Evolutionary conservation across 2,329 filamentous ascomycete genomes (phyloP).

Genomic region (Pseudogymnoascus sp.): DNA sequence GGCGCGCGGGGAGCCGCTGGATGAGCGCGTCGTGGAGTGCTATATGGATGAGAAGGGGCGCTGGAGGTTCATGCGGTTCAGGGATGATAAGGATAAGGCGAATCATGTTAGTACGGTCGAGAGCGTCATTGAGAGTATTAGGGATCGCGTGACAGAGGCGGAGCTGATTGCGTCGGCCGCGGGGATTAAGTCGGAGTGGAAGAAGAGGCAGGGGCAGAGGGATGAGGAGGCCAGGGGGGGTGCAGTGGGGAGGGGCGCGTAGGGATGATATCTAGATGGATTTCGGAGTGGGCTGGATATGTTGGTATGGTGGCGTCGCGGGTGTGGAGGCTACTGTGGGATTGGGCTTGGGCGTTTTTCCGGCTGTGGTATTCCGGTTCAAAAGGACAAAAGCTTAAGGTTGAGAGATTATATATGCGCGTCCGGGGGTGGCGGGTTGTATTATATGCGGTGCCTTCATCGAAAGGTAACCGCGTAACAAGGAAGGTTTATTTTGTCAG

Average conservation of each 20-base stretch:
- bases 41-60: conserved; percentile 64
- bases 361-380: not conserved
- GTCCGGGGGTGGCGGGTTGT: not conserved
- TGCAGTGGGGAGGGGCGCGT: conserved; percentile 13
- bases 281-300: not conserved
- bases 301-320: not conserved
- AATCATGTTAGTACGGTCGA: conserved; percentile 81
- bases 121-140: conserved; percentile 84
- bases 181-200: conserved; percentile 73
- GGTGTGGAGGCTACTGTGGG: not conserved
- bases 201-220: conserved; percentile 32
- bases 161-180: conserved; percentile 65
- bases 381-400: not conserved
- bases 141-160: conserved; percentile 72
- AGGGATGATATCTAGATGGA: not conserved
- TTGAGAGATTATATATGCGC: not conserved
- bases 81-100: conserved; percentile 85
- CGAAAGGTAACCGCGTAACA: not conserved
- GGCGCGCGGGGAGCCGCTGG: conserved; percentile 60
- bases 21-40: conserved; percentile 85
- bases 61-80: conserved; percentile 83
- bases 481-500: not conserved
- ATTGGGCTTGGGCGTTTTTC: not conserved
- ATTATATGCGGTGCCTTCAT: not conserved
- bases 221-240: conserved; percentile 11